Evolutionary conservation across 768 basidiomycete species (phyloP).

Genomic region (Panaeolus papilionaceus): DNA sequence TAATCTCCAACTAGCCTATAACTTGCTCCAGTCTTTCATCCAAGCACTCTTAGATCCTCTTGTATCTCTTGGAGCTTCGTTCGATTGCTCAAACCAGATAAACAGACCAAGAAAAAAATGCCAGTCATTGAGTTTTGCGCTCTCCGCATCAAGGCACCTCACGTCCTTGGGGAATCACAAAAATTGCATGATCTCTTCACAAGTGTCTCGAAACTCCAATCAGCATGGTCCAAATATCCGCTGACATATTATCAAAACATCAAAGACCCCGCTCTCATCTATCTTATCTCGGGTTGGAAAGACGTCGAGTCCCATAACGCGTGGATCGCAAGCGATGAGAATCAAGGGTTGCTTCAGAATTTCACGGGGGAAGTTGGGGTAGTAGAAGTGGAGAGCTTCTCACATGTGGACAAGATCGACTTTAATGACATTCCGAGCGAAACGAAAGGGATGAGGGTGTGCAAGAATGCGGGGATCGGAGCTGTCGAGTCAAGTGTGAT

Average conservation of each 20-base stretch:
- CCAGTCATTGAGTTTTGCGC: slow-evolving; percentile 50
- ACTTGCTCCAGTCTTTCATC: slow-evolving; percentile 9
- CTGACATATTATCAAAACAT: slow-evolving; percentile 45
- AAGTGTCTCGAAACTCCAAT: slow-evolving; percentile 40
- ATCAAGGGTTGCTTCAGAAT: slow-evolving; percentile 41
- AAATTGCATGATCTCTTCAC: slow-evolving; percentile 36
- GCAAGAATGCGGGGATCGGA: slow-evolving; percentile 6
- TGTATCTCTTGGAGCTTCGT: neutral
- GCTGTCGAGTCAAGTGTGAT: slow-evolving; percentile 8
- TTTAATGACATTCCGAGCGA: slow-evolving; percentile 37
- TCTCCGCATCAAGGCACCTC: slow-evolving; percentile 39
- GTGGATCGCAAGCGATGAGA: slow-evolving; percentile 48
- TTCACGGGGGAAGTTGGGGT: slow-evolving; percentile 34
- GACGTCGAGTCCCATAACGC: slow-evolving; percentile 44
- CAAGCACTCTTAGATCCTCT: neutral
- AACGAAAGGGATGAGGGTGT: slow-evolving; percentile 13
- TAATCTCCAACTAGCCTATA: neutral
- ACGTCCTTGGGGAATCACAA: slow-evolving; percentile 33
- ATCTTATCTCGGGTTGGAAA: slow-evolving; percentile 53
- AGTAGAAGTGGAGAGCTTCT: slow-evolving; percentile 32
- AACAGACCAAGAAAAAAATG: slow-evolving; percentile 33
- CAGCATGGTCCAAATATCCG: slow-evolving; percentile 46
- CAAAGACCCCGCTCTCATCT: slow-evolving; percentile 31
- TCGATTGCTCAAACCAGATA: neutral
- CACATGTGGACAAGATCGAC: slow-evolving; percentile 43